A percentile compares a stretch with the other conserved stretches of the same genome.
phyloP scores from a whole-genome alignment of 2,329 filamentous ascomycete genomes.

The Fusarium sp. region DNA sequence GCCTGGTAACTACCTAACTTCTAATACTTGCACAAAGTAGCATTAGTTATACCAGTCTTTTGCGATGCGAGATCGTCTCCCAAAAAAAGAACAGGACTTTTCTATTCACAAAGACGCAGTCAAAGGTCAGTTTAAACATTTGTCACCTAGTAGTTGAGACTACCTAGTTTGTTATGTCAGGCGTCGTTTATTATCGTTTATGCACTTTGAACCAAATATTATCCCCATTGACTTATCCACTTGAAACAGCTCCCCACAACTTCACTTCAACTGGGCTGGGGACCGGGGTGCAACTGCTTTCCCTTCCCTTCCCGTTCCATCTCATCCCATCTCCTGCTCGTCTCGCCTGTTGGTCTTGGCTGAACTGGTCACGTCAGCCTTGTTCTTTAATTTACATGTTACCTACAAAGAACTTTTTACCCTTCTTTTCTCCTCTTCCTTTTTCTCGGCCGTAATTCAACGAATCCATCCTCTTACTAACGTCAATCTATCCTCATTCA shows the following conservation, averaged over 20 bases:
- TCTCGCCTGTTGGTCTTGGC: constrained; percentile 11
- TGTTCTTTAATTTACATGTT: constrained; percentile 9
- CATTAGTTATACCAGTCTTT: constrained; percentile 3
- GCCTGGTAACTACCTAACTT: not conserved
- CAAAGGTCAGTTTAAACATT: constrained; percentile 41
- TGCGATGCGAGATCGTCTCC: constrained; percentile 53
- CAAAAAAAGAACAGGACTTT: constrained; percentile 51
- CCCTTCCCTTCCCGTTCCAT: constrained; percentile 20
- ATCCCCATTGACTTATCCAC: constrained; percentile 29
- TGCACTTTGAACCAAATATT: constrained; percentile 21
- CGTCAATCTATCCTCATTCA: constrained; percentile 34
- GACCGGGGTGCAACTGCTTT: constrained; percentile 35
- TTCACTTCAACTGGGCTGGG: constrained; percentile 11
- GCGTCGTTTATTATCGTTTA: not conserved
- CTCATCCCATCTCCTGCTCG: constrained; percentile 19
- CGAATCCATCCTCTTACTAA: constrained; percentile 33
- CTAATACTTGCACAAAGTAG: not conserved
- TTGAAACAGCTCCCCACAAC: constrained; percentile 47
- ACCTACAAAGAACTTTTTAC: constrained; percentile 3
- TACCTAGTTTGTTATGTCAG: constrained; percentile 16
- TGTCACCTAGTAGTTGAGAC: not conserved
- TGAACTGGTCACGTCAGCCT: constrained; percentile 38
- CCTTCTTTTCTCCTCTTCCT: constrained; percentile 6
- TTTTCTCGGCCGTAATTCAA: not conserved
- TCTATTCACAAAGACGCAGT: constrained; percentile 53